Evolutionary conservation across 768 basidiomycete genomes (phyloP), one percentile per base, ranked within the genome.

Genomic region (Rhodotorula diobovata): DNA sequence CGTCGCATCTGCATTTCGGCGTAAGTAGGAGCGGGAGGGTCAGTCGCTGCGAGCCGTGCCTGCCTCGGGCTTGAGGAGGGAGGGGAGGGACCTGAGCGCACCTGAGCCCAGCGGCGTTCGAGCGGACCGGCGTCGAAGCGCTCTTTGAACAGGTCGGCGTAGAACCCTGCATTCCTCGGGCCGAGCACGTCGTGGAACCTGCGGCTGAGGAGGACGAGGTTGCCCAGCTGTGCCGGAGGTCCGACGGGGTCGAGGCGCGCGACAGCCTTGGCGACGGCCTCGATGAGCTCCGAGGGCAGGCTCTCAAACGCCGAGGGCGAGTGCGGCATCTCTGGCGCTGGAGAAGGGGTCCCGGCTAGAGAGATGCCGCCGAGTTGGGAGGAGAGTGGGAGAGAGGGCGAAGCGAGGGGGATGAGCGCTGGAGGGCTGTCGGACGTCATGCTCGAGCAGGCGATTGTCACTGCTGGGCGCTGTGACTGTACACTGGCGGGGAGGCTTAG

Each of bases 281-380:
- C 84, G 28, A 89, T 83, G 71, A 89, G 79, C 75, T 88, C 87
- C 74, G 80, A 79, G 32, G 87, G 87, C 48, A 87, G 76, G 5
- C 75, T 78, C 63, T 86, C 84, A 60, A 88, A 79, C 61, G 76
- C 78, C 68, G 84, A 83, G 72, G 65, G 61, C 9, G 23, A 25
- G 45, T 11, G 30, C 21, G 5, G 15, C 0, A 0, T 23, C 30
- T 45, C 41, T 14, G 18, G 63, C 23, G 18, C 21, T 7, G 63
- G 56, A 28, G 63, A 37, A 35, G 63, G n/a, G 2, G 55, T 30
- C 50, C 15, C 28, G 30, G 23, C 28, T 9, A 61, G 43, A 35
- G 64, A 66, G 54, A 59, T 34, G 28, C 48, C 2, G 9, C 25
- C 45, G 20, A 63, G 50, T n/a, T 20, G 48, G 30, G 37, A 12